Evolutionary conservation across 495 filamentous ascomycete species (phyloP), one percentile per base, ranked within the genome.

Genomic region (Annulohypoxylon moriforme): DNA sequence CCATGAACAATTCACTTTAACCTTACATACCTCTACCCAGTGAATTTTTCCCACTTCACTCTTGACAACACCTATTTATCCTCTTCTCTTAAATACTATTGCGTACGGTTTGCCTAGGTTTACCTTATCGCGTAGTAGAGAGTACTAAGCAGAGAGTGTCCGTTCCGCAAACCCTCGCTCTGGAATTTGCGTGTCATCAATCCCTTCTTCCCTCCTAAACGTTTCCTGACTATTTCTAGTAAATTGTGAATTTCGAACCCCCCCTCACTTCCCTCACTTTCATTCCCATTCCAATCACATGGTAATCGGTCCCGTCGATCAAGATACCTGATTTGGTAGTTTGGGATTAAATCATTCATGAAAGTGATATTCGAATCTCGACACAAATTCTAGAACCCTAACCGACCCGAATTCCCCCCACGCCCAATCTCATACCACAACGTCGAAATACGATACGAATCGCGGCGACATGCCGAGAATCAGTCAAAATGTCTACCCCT

Each of bases 401-500:
- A 40, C 14, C 11, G 2, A 14, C 13, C 36, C 3, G 25, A 52
- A 38, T n/a, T 18, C 18, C n/a, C 22, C 27, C 18, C n/a, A 25
- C 42, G 6, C 22, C 18, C 11, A 9, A 38, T 22, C 13, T 22
- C 22, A 38, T 5, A 16, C 46, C 2, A 8, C 59, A 10, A 31
- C 55, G 31, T 40, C 42, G 7, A 57, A 60, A 18, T 46, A 4
- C 49, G 29, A 27, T 38, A n/a, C 29, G 22, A n/a, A n/a, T n/a
- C n/a, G n/a, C 25, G 49, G 31, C 71, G 76, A 76, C 58, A 76
- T 78, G 68, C 64, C 44, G 33, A 42, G 60, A 49, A 47, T 33
- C 65, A 68, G 44, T 40, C 60, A 74, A 27, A 38, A 76, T 76
- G 74, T 59, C 63, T n/a, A n/a, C n/a, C n/a, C n/a, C n/a, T 34